phyloP scores from a whole-genome alignment of 768 basidiomycete species.

The Termitomyces sp. region DNA sequence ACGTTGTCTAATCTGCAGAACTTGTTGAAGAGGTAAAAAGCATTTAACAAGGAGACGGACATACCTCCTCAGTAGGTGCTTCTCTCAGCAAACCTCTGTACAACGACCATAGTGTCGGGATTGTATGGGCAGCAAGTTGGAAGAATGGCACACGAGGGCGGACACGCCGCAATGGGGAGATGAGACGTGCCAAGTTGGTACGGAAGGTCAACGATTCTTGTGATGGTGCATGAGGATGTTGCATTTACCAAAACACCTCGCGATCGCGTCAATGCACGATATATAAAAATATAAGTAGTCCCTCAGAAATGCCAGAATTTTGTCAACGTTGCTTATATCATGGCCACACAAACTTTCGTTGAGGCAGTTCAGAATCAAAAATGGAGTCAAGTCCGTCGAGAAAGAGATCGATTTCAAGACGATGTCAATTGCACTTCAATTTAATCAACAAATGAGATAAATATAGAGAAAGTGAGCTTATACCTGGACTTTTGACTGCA shows the following conservation, averaged over 20 bases:
- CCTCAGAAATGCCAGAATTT: no score
- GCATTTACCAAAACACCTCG: constrained; percentile 2
- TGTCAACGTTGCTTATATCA: no score
- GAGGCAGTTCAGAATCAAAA: no score
- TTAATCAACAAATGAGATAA: no score
- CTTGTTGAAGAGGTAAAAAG: not conserved
- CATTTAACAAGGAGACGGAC: constrained; percentile 14
- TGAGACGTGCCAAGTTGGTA: constrained; percentile 40
- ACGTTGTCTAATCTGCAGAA: constrained; percentile 50
- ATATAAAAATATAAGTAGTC: no score
- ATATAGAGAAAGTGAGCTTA: no score
- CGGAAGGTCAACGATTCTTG: constrained; percentile 44
- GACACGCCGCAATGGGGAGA: constrained; percentile 54
- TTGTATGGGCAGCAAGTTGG: constrained; percentile 61
- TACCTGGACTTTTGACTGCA: no score
- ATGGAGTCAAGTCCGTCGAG: no score
- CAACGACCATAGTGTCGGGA: constrained; percentile 72
- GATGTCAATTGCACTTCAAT: no score
- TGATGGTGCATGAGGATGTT: constrained; percentile 11
- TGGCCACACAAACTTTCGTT: no score
- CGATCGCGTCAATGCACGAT: no score
- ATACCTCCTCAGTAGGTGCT: constrained; percentile 52
- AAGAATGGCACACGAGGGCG: constrained; percentile 64
- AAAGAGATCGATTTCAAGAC: no score
- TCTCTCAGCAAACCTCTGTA: constrained; percentile 64